These are phyloP conservation scores for Sporisorium scitamineum DNA, from an alignment of 1,284 basidiomycete genomes.

Conservation along the genomic window DNA sequence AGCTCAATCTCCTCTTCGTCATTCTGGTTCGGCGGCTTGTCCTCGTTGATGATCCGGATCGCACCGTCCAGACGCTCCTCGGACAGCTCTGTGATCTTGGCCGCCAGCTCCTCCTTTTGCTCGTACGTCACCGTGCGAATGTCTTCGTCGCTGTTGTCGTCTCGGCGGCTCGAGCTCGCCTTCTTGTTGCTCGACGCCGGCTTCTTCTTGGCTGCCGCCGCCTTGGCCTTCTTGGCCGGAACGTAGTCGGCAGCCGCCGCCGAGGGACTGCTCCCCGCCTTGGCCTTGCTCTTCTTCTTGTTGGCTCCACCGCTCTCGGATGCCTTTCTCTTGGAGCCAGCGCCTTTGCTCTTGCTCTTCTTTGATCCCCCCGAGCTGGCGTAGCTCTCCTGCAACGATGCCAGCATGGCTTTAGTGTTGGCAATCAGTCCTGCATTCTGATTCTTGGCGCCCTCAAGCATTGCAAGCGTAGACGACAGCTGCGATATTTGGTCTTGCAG, in stretches of 20 bases:
- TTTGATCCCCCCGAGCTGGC: conserved; percentile 46
- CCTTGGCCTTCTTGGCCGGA: conserved; percentile 58
- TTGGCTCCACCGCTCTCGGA: conserved; percentile 34
- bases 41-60: conserved; percentile 68
- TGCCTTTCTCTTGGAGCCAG: conserved; percentile 56
- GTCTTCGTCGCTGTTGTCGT: conserved; percentile 59
- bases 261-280: conserved; percentile 32
- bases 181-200: conserved; percentile 43
- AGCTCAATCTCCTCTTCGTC: conserved; percentile 69
- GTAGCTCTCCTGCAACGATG: conserved; percentile 56
- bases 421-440: conserved; percentile 60
- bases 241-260: conserved; percentile 38
- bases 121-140: conserved; percentile 67
- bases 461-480: conserved; percentile 58
- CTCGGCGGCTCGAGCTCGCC: conserved; percentile 38
- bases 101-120: conserved; percentile 68
- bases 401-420: conserved; percentile 59
- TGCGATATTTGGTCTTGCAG: conserved; percentile 60
- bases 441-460: conserved; percentile 58
- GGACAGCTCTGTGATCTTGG: conserved; percentile 67
- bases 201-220: conserved; percentile 54
- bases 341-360: conserved; percentile 57
- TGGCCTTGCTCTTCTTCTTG: conserved; percentile 53
- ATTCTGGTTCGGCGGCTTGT: conserved; percentile 64
- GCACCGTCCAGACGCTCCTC: conserved; percentile 68